These are phyloP conservation scores for Acanthamoeba healyi DNA, from an alignment of 208 protist genomes.

Conservation along the genomic window DNA sequence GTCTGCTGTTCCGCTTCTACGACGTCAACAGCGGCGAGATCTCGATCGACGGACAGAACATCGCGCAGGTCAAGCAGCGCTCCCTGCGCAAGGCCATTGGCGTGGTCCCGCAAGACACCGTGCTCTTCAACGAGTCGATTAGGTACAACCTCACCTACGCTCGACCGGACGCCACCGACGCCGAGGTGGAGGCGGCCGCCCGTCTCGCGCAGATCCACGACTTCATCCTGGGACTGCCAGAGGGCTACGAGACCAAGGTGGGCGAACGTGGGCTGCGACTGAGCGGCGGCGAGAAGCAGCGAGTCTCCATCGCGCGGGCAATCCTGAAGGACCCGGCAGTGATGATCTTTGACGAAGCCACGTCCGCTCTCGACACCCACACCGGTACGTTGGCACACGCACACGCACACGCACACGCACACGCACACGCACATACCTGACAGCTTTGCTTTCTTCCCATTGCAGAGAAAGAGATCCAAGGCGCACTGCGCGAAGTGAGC, in stretches of 20 bases:
- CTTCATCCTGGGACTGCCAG: slow-evolving; percentile 74
- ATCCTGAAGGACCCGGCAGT: slow-evolving; percentile 87
- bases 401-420: no score
- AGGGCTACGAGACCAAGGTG: slow-evolving; percentile 87
- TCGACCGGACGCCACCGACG: neutral
- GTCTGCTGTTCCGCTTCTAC: slow-evolving; percentile 90
- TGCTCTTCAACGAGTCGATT: slow-evolving; percentile 89
- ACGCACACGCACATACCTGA: no score
- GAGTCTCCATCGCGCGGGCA: slow-evolving; percentile 88
- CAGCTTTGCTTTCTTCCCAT: no score
- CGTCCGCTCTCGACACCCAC: slow-evolving; percentile 85
- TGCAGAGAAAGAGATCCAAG: slow-evolving; percentile 85
- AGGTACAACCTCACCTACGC: slow-evolving; percentile 89
- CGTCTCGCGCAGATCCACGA: slow-evolving; percentile 81
- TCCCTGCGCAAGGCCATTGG: slow-evolving; percentile 83
- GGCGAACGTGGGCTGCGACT: slow-evolving; percentile 90
- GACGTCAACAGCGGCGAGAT: slow-evolving; percentile 84
- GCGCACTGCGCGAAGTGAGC: slow-evolving; percentile 65
- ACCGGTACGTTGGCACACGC: slow-evolving; percentile 81
- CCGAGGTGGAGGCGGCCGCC: slow-evolving; percentile 77
- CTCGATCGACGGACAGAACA: slow-evolving; percentile 86
- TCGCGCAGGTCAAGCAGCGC: slow-evolving; percentile 79
- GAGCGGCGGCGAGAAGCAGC: slow-evolving; percentile 90
- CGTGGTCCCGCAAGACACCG: slow-evolving; percentile 88
- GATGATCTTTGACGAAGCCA: slow-evolving; percentile 90